Evolutionary conservation across 2,329 filamentous ascomycete genomes (phyloP), one percentile per base, ranked within the genome.

Genomic region (Sclerotinia glacialis): DNA sequence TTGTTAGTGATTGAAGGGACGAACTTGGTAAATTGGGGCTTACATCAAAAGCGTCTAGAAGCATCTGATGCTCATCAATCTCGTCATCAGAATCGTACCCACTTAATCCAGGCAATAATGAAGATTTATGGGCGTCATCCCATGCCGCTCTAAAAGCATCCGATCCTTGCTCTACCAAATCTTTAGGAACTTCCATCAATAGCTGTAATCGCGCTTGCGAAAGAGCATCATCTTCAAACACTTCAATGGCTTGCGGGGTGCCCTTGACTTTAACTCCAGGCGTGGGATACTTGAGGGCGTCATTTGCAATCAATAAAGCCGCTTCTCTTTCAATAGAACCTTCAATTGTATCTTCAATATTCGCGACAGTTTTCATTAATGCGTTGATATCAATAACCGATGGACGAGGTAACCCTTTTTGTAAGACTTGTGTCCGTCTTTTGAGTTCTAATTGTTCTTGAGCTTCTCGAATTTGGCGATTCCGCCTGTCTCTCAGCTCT

Each of bases 361-460:
- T 78, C 2, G 85, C 82, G 0, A 89, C 90, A 42, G 82, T 83
- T 69, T 86, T 84, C 62, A 93, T 76, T 71, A 98, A 79, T 0
- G 83, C 82, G 61, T 88, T 81, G 28, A 95, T 78, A 76, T 98
- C 89, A 18, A 98, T 82, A 2, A 83, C 79, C 1, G 83, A 83
- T 1, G 95, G 93, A 54, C 94, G 85, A 9, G 95, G 95, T 16
- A 99, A 81, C 5, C 85, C 86, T 72, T 85, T 88, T 78, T 98
- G 94, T 78, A 97, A 88, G n/a, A 96, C 93, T 75, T 96, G 93
- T 1, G 91, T 96, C 73, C 95, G 89, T 61, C 93, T 85, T 76
- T 86, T 89, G 74, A 92, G 90, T 72, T 98, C 93, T 16, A 88
- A 84, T 79, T 74, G 83, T 76, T 76, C 89, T 82, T 79, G 86